phyloP scores from a whole-genome alignment of 1,284 basidiomycete genomes.

The Lignosus rhinocerotis region DNA sequence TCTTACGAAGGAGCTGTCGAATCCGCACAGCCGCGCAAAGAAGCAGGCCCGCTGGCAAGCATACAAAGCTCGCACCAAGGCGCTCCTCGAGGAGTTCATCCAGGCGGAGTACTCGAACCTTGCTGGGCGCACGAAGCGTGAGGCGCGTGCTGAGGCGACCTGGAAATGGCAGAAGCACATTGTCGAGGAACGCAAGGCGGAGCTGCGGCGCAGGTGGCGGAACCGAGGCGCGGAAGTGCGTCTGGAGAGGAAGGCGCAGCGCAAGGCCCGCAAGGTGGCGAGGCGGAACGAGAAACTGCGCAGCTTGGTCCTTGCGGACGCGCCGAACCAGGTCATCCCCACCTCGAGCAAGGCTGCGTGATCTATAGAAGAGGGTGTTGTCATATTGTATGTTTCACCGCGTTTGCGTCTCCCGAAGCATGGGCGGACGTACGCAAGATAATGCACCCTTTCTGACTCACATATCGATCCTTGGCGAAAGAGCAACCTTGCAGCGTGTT shows the following conservation, averaged over 20 bases:
- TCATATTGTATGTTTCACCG: slow-evolving; percentile 12
- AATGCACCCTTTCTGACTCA: slow-evolving; percentile 15
- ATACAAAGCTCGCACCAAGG: slow-evolving; percentile 46
- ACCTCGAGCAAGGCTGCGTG: slow-evolving; percentile 9
- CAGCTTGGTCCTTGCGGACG: slow-evolving; percentile 57
- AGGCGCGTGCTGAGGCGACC: slow-evolving; percentile 68
- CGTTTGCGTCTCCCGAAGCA: neutral
- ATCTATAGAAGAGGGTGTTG: neutral
- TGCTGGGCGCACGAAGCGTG: slow-evolving; percentile 54
- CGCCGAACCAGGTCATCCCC: slow-evolving; percentile 71
- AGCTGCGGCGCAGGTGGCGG: slow-evolving; percentile 49
- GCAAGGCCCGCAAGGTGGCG: slow-evolving; percentile 61
- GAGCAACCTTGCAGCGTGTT: neutral
- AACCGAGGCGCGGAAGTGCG: slow-evolving; percentile 38
- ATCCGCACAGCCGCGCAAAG: slow-evolving; percentile 78
- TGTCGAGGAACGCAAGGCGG: slow-evolving; percentile 56
- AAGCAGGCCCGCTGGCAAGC: slow-evolving; percentile 74
- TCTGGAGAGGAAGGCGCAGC: slow-evolving; percentile 39
- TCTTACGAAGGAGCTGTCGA: slow-evolving; percentile 67
- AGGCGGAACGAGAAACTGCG: slow-evolving; percentile 63
- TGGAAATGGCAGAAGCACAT: slow-evolving; percentile 70
- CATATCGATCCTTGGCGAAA: neutral
- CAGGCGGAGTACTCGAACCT: slow-evolving; percentile 54
- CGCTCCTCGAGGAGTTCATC: slow-evolving; percentile 54
- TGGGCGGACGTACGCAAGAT: slow-evolving; percentile 3